Base-by-base conservation (phyloP, 345 rosid species). In the Xanthoceras sorbifolium region DNA sequence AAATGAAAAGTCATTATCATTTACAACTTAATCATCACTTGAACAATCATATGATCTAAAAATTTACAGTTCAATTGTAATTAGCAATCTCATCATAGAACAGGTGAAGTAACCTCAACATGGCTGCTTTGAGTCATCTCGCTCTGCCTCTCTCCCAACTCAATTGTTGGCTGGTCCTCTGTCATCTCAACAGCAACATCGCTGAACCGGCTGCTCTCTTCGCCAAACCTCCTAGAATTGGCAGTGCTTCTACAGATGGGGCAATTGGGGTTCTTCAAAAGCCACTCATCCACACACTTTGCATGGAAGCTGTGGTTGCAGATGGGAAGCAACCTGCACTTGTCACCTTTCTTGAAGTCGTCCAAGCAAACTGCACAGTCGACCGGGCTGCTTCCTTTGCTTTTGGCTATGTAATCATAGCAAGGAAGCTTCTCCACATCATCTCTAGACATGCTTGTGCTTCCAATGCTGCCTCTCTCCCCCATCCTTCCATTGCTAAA, bases 311-410 rank as follows among this genome's bases (percentile, higher is more conserved):
- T 87, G 72, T 90, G 92, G 20, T 57, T 84, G 71, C 92, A 89
- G 0, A 77, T 9, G 0, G 94, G 92, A 86, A 89, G 29, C 64
- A 81, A 26, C 80, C 92, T 79, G 63, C 94, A 89, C 82, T 78
- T 89, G 9, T 90, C 91, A 11, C 91, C 94, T 25, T 59, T 64
- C 78, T 82, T 81, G 80, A 87, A 86, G 70, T 71, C 80, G 6
- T 89, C 92, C 83, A 90, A 76, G 78, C 94, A 90, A 34, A 87
- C 90, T 3, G 86, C 92, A 71, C 94, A 90, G 72, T 85, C 87
- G 20, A 76, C 78, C 0, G 85, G 82, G 57, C 84, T 81, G 1
- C 72, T 85, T 54, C 83, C 89, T 26, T 59, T 76, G 75, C 84
- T 78, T 23, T 75, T 78, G 25, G 80, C 82, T 18, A 42, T 50